Evolutionary conservation across 345 rosid genomes (phyloP).

Genomic region (Lumnitzera racemosa): DNA sequence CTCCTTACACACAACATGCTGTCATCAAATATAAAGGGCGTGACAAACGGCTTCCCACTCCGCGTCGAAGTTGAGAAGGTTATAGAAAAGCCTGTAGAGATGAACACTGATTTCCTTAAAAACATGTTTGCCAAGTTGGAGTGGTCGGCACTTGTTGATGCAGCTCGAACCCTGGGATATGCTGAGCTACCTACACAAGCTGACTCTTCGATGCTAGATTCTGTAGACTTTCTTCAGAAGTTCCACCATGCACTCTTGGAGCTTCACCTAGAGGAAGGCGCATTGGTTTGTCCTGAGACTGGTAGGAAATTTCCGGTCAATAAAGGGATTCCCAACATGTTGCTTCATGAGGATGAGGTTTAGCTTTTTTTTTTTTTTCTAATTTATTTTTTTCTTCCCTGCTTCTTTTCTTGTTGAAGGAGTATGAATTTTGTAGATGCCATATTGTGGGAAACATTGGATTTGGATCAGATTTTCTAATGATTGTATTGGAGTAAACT

Average conservation of each 20-base stretch:
- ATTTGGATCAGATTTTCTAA: too few relatives aligned
- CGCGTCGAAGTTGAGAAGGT: slow-evolving; percentile 56
- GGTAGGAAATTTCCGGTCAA: slow-evolving; percentile 27
- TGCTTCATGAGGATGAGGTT: slow-evolving; percentile 96
- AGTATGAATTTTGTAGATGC: too few relatives aligned
- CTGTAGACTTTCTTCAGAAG: slow-evolving; percentile 60
- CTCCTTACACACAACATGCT: slow-evolving; percentile 85
- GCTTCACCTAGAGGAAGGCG: slow-evolving; percentile 86
- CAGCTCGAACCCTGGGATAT: slow-evolving; percentile 62
- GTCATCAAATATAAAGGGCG: slow-evolving; percentile 86
- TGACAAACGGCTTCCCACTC: slow-evolving; percentile 71
- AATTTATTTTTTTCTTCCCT: too few relatives aligned
- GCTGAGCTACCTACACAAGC: slow-evolving; percentile 57
- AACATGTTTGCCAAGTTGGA: slow-evolving; percentile 71
- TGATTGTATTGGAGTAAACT: too few relatives aligned
- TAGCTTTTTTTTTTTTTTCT: slow-evolving; percentile 6
- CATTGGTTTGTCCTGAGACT: slow-evolving; percentile 83
- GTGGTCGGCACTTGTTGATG: slow-evolving; percentile 72
- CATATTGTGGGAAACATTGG: too few relatives aligned
- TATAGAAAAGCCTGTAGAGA: slow-evolving; percentile 55
- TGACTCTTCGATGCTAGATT: slow-evolving; percentile 40
- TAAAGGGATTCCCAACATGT: slow-evolving; percentile 92
- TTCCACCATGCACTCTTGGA: slow-evolving; percentile 85
- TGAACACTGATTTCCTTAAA: slow-evolving; percentile 62
- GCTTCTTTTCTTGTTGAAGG: too few relatives aligned